Conservation (phyloP, 169 alveolate species). For the Plasmodium billcollinsi region DNA sequence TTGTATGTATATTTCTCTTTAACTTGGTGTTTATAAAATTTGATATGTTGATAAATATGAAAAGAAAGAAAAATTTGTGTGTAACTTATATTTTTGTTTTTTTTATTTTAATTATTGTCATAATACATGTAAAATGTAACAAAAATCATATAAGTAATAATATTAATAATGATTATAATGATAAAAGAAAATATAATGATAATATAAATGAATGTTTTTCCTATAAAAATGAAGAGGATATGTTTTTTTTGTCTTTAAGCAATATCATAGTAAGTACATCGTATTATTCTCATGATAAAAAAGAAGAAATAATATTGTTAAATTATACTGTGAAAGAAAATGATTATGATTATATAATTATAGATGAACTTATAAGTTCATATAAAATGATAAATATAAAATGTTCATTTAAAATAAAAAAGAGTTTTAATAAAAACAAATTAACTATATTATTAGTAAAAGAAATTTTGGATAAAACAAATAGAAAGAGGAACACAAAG, state of each 20-base stretch:
- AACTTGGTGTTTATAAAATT: too few species aligned
- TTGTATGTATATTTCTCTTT: too few species aligned
- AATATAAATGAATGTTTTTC: neutral
- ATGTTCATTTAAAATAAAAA: slow-evolving; percentile 18
- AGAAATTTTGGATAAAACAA: slow-evolving; percentile 5
- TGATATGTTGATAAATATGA: too few species aligned
- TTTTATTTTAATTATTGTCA: too few species aligned
- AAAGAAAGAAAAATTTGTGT: too few species aligned
- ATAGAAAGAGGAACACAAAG: neutral
- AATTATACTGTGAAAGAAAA: neutral
- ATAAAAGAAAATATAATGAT: neutral
- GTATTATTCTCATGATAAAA: neutral
- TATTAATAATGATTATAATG: slow-evolving; percentile 11
- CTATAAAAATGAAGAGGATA: neutral
- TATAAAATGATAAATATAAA: slow-evolving; percentile 17
- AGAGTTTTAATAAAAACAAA: slow-evolving; percentile 15
- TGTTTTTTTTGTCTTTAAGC: slow-evolving; percentile 5
- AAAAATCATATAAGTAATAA: neutral
- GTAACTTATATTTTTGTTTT: too few species aligned
- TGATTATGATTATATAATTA: slow-evolving; percentile 6
- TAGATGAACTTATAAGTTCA: neutral
- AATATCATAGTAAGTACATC: slow-evolving; percentile 18
- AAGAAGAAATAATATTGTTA: slow-evolving; percentile 11
- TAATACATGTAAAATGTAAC: too few species aligned
- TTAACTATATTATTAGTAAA: slow-evolving; percentile 24